phyloP scores from a whole-genome alignment of 2,329 filamentous ascomycete species.

The Talaromyces atroroseus region DNA sequence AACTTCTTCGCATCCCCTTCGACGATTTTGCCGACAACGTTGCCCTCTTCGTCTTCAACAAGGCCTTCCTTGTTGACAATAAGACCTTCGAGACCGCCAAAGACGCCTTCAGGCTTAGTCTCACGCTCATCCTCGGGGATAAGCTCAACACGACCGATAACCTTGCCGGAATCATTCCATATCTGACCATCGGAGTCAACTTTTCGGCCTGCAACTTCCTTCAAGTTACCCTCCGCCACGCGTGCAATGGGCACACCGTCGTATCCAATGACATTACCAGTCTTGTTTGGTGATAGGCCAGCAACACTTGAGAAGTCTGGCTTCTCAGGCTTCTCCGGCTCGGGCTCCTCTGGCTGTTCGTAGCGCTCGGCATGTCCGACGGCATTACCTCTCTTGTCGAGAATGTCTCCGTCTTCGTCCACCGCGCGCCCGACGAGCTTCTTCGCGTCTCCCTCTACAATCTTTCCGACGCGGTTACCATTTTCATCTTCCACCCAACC shows the following conservation, averaged over 20 bases:
- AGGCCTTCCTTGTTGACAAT: constrained; percentile 54
- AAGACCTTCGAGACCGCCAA: constrained; percentile 53
- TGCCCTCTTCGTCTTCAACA: constrained; percentile 70
- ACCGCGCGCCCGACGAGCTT: constrained; percentile 55
- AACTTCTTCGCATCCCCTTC: constrained; percentile 68
- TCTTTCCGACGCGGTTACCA: constrained; percentile 43
- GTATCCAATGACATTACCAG: constrained; percentile 50
- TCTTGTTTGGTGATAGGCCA: constrained; percentile 53
- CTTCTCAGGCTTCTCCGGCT: constrained; percentile 36
- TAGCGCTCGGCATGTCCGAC: constrained; percentile 53
- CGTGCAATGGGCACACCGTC: constrained; percentile 52
- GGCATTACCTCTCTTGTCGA: constrained; percentile 58
- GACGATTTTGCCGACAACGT: constrained; percentile 65
- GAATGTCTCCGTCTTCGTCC: constrained; percentile 58
- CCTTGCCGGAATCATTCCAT: constrained; percentile 52
- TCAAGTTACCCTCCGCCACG: constrained; percentile 52
- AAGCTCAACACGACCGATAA: constrained; percentile 53
- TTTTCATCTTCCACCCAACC: constrained; percentile 47
- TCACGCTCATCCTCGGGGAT: constrained; percentile 55
- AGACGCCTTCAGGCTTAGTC: constrained; percentile 51
- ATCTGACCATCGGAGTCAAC: constrained; percentile 53
- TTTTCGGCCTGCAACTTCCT: constrained; percentile 52
- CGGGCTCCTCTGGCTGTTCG: constrained; percentile 49
- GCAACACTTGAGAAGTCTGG: constrained; percentile 50
- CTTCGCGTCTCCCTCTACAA: constrained; percentile 56